Evolutionary conservation across 2,329 filamentous ascomycete species (phyloP), one percentile per base, ranked within the genome.

Genomic region (Colletotrichum echinochloae): DNA sequence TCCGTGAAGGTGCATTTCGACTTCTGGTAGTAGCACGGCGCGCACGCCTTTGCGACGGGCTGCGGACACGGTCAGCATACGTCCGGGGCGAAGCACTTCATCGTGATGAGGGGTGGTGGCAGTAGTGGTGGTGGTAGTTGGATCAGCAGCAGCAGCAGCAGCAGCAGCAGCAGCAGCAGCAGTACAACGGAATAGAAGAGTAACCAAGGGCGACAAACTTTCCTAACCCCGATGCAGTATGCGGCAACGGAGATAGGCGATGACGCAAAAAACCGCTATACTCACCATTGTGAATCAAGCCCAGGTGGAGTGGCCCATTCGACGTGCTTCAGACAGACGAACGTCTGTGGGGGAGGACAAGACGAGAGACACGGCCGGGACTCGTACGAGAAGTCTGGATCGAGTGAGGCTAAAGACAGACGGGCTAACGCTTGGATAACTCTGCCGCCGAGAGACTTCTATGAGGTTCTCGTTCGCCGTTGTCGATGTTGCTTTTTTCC

Each of bases 1-100:
- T 71, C 71, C 5, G 63, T 54, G 60, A 73, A 61, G 30, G 70
- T 73, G 55, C 71, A 73, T 64, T 66, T 66, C 39, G 71, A 71
- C 28, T 73, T 73, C 28, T 73, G 71, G 51, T 71, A 70, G 57
- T 70, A 70, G 67, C 67, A 70, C 51, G 67, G 67, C 63, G 67
- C 67, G 67, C 67, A 70, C 44, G 67, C 67, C 64, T 70, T 70
- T 54, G 67, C 67, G 33, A 70, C 67, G 46, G 67, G 67, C 67
- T 70, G 37, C 12, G 39, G 18, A 18, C 6, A 35, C 2, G 51
- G 52, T 68, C 41, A 68, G 65, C 41, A 30, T 23, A 33, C 18
- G 41, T 37, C 18, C 33, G 52, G 11, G 14, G 20, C 60, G 26
- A 23, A 23, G 41, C 18, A 7, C 41, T n/a, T 14, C 26, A 48